Base-by-base conservation (phyloP, 805 yeast species). In the Wickerhamiella bombiphila region DNA sequence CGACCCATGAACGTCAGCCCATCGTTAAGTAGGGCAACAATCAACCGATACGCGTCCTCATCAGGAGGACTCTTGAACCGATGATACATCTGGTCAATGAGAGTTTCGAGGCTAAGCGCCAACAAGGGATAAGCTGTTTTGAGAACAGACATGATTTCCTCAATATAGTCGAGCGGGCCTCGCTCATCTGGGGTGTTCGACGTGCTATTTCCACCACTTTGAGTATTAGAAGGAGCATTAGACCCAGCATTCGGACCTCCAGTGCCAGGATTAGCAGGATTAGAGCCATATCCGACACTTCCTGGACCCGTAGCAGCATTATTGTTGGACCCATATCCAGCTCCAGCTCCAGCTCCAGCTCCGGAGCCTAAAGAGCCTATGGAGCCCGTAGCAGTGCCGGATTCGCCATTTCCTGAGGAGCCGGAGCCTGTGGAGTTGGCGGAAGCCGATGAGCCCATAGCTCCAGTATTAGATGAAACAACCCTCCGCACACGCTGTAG, bases 71-170 rank as follows among this genome's bases (percentile, higher is more conserved):
- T 77, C 59, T 88, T 91, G 67, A 91, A 88, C 39, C 96, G 67
- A 55, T 85, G 94, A 51, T 77, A 78, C 39, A 91, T 82, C 62
- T 93, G 98, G 52, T 93, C 97, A 21, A 91, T 96, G 38, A 93
- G 62, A 0, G 97, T 83, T 58, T 91, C 99, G 45, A 93, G 66
- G 0, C 96, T 83, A 32, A 91, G 68, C 0, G 98, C 94, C 44
- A 91, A 62, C 37, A 91, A 62, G 2, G 99, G 99, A 56, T 86
- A 91, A 0, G 97, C 95, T 0, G 99, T 93, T 56, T 91, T 91
- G 55, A 93, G 64, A 39, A 91, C 86, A 17, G 93, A 91, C 80
- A 85, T 83, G 40, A 91, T 79, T 52, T 88, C 97, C 39, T 74
- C 79, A 31, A 86, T 86, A 52, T 88, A 76, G 49, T 83, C 94